Base-by-base conservation (phyloP, 768 basidiomycete genomes). In the Rhodotorula graminis region DNA sequence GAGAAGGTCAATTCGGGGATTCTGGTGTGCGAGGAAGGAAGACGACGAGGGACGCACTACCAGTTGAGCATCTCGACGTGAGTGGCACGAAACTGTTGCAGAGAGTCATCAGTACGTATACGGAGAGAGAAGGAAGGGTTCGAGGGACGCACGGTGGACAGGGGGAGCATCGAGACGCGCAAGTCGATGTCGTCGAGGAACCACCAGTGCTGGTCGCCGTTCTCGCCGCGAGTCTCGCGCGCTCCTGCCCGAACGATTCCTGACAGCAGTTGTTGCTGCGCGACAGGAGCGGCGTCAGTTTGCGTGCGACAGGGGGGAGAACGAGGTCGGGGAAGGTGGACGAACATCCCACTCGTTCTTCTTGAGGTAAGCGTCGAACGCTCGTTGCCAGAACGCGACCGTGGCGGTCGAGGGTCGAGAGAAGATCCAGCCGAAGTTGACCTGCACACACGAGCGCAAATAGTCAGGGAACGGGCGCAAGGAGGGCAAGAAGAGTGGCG, bases 281-380 rank as follows among this genome's bases (percentile, higher is more conserved):
- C 7, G 44, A 46, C 8, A 14, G 6, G 44, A 46, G 44, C 18
- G 44, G 37, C 37, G 9, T 37, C 29, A 52, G 31, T 11, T 12
- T 33, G 2, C 31, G 56, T 3, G 18, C 29, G 15, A 47, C 23
- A n/a, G n/a, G n/a, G 61, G 4, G 27, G 29, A 10, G 29, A 16
- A 5, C 12, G 44, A 46, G 44, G 44, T 3, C 2, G 44, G 14
- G 29, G 47, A 21, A 33, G 31, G 15, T 10, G 47, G 31, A 52
- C 62, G 31, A 50, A 53, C 62, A 14, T 64, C 63, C 63, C 63
- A 64, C 63, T 64, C 52, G 63, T 64, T 64, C 10, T 55, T 29
- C 33, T 21, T 11, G 1, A 49, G 14, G 40, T 64, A 64, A 5
- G 8, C 10, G 31, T 53, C 18, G 52, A 42, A 40, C 2, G 63